These are phyloP conservation scores for Hanseniaspora vineae DNA, from an alignment of 805 yeast genomes.

Conservation along the genomic window DNA sequence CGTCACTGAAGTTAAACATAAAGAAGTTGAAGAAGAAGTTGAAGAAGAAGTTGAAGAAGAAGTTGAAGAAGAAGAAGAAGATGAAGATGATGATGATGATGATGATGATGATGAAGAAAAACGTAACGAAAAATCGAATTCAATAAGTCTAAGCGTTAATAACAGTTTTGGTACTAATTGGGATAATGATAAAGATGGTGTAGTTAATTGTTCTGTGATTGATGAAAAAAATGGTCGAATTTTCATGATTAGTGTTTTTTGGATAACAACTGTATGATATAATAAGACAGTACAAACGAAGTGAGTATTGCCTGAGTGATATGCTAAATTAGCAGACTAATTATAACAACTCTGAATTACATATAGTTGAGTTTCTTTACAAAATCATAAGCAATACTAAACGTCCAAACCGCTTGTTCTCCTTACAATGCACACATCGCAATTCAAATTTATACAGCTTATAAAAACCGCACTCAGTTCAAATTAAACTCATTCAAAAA, in stretches of 20 bases:
- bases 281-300: too few relatives aligned
- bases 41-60: too few relatives aligned
- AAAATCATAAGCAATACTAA: not conserved
- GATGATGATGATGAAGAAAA: too few relatives aligned
- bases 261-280: too few relatives aligned
- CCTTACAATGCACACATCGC: not conserved
- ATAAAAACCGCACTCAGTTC: not conserved
- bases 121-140: too few relatives aligned
- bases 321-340: too few relatives aligned
- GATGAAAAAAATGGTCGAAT: slow-evolving; percentile 8
- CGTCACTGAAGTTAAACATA: slow-evolving; percentile 22
- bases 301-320: too few relatives aligned
- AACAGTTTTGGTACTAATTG: slow-evolving; percentile 41
- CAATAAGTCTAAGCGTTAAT: slow-evolving; percentile 15
- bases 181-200: slow-evolving; percentile 46
- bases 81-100: slow-evolving; percentile 4
- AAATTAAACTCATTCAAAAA: not conserved
- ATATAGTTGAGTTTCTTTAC: too few relatives aligned
- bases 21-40: slow-evolving; percentile 6
- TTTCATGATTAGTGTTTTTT: slow-evolving; percentile 17
- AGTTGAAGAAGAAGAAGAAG: too few relatives aligned
- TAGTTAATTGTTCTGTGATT: slow-evolving; percentile 18
- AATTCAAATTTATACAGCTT: too few relatives aligned
- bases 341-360: too few relatives aligned
- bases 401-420: not conserved